Conservation (phyloP, 2,329 filamentous ascomycete species). For the Cercospora citrullina region DNA sequence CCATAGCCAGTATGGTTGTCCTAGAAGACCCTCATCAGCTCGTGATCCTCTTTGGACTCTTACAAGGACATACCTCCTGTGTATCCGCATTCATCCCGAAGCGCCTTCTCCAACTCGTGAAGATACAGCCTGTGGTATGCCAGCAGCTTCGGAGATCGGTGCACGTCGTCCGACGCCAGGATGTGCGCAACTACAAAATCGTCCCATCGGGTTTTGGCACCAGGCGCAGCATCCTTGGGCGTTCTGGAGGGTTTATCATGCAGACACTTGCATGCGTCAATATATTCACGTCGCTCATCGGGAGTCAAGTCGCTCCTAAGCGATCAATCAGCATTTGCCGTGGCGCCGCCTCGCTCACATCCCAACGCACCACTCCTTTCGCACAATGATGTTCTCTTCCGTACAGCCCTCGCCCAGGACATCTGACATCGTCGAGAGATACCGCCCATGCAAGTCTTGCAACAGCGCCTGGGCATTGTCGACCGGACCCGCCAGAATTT, state of each 20-base stretch:
- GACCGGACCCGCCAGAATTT: not conserved
- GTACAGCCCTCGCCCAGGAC: conserved; percentile 23
- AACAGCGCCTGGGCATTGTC: conserved; percentile 5
- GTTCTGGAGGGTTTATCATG: conserved; percentile 19
- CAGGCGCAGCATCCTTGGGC: conserved; percentile 24
- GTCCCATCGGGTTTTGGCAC: conserved; percentile 34
- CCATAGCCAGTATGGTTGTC: conserved; percentile 18
- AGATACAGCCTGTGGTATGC: conserved; percentile 47
- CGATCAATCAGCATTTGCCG: conserved; percentile 21
- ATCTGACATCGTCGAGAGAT: not conserved
- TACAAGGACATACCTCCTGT: not conserved
- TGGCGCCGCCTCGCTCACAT: not conserved
- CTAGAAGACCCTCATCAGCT: not conserved
- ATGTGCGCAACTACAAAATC: conserved; percentile 37
- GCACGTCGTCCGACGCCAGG: conserved; percentile 32
- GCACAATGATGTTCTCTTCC: conserved; percentile 27
- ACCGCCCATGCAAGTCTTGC: conserved; percentile 7
- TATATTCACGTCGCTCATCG: conserved; percentile 21
- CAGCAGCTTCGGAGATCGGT: conserved; percentile 32
- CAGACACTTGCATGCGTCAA: conserved; percentile 25
- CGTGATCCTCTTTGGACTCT: not conserved
- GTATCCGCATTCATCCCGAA: conserved; percentile 44
- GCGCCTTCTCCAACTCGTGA: conserved; percentile 45
- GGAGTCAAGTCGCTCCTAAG: conserved; percentile 30
- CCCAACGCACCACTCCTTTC: conserved; percentile 30